Conservation (phyloP, 192 early-diverging fungal genomes). For the Coemansia sp. region DNA sequence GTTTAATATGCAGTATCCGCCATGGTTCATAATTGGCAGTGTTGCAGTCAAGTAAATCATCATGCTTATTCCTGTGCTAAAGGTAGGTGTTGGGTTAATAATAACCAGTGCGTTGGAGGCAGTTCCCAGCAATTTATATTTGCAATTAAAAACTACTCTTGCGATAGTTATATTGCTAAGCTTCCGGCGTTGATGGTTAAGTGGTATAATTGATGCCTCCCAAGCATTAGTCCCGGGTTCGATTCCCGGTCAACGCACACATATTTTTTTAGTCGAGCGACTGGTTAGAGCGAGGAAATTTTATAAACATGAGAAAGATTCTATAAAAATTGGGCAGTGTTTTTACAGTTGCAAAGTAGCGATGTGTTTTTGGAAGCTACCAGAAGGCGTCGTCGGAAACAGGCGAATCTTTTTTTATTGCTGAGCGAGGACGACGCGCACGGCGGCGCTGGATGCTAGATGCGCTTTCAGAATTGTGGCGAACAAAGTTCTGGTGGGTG, state of each 20-base stretch:
- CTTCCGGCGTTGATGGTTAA: conserved; percentile 56
- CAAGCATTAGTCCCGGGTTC: conserved; percentile 80
- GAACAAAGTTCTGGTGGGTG: conserved; percentile 34
- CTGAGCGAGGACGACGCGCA: conserved; percentile 29
- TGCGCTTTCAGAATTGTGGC: conserved; percentile 15
- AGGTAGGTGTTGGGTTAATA: too few species aligned
- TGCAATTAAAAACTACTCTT: neutral
- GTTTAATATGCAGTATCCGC: too few species aligned
- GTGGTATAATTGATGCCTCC: conserved; percentile 78
- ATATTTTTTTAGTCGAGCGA: neutral
- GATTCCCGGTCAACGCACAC: conserved; percentile 70
- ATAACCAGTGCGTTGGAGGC: too few species aligned
- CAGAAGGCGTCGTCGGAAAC: conserved; percentile 32
- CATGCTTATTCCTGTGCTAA: too few species aligned
- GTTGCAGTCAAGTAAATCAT: too few species aligned
- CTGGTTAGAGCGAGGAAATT: neutral
- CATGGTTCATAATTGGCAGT: too few species aligned
- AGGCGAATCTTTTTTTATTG: conserved; percentile 35
- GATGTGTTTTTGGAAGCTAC: conserved; percentile 9
- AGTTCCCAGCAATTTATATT: neutral
- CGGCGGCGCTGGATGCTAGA: conserved; percentile 41
- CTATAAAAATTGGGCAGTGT: neutral
- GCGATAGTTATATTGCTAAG: neutral
- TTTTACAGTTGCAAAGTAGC: neutral
- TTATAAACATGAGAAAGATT: neutral